Evolutionary conservation across 2,329 filamentous ascomycete species (phyloP), one percentile per base, ranked within the genome.

Genomic region (Trichoderma breve): DNA sequence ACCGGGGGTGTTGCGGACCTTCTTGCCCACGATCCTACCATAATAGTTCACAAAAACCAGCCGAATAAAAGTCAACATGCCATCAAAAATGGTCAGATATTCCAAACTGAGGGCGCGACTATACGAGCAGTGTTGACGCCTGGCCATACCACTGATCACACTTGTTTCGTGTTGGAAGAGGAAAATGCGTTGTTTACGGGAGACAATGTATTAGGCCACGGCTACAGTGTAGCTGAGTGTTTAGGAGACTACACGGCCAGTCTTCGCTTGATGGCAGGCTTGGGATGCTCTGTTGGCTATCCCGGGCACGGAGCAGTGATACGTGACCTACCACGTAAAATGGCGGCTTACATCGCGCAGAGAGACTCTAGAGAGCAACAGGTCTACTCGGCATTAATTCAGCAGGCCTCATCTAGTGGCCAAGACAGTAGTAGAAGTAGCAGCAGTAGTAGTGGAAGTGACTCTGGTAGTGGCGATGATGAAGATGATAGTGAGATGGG

Each of bases 181-280:
- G 36, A 64, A 7, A 47, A 64, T 47, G 89, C 90, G 18, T 86
- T 93, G 78, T 93, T 94, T 79, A 93, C 91, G 0, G 92, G 90
- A 4, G 92, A 94, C 80, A 93, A 93, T 76, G 89, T 93, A 6
- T 84, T 94, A 1, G 92, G 92, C 3, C 91, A 93, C 71, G 92
- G 92, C 5, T 93, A 91, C 3, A 89, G 89, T 7, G 92, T 93
- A 0, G 93, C 93, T 73, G 91, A 93, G 78, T 88, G 93, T 73
- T 83, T 93, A 3, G 82, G 82, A 0, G 79, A 82, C 0, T 94
- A 93, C 77, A 83, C 93, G 76, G 76, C 79, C 7, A 91, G 87
- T 68, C 81, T 95, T 34, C 81, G 86, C 26, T 81, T 82, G 68
- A 93, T 94, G 91, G 80, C 83, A 6, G 57, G 78, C 76, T 5